phyloP scores from a whole-genome alignment of 768 basidiomycete genomes.

The Baorangia bicolor region DNA sequence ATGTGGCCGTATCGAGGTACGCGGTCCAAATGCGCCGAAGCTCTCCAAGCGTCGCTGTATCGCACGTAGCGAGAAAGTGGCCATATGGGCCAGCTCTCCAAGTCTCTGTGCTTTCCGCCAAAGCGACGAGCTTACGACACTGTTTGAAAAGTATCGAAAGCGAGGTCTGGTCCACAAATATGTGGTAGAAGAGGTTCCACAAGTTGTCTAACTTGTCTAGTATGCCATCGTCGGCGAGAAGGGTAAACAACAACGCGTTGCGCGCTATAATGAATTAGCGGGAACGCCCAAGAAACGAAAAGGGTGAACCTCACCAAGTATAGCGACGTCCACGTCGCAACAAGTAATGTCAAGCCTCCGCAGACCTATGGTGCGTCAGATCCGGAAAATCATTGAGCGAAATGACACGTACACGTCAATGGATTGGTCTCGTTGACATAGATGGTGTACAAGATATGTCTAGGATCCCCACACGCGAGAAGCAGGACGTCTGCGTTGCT shows the following conservation, averaged over 20 bases:
- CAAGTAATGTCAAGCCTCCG: constrained; percentile 29
- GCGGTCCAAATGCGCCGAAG: constrained; percentile 22
- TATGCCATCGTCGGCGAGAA: constrained; percentile 22
- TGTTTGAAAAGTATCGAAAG: constrained; percentile 22
- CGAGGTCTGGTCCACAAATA: constrained; percentile 18
- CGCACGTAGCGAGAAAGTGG: constrained; percentile 22
- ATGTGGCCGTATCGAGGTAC: constrained; percentile 12
- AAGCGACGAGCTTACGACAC: constrained; percentile 25
- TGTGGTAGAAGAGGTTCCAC: constrained; percentile 31
- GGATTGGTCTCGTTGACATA: constrained; percentile 17
- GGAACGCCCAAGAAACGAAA: not conserved
- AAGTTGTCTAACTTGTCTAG: constrained; percentile 10
- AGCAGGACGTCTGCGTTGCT: constrained; percentile 39
- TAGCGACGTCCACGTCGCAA: constrained; percentile 28
- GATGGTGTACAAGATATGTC: constrained; percentile 51
- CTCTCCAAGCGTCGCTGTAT: constrained; percentile 17
- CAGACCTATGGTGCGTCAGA: constrained; percentile 7
- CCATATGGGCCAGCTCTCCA: constrained; percentile 30
- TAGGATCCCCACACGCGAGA: constrained; percentile 56
- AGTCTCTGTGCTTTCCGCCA: constrained; percentile 13
- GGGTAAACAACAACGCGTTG: constrained; percentile 26
- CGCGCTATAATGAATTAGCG: constrained; percentile 19
- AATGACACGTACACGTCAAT: constrained; percentile 1
- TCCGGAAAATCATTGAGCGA: not conserved
- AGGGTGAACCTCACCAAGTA: constrained; percentile 19